Evolutionary conservation across 208 protist genomes (phyloP).

Genomic region (Crithidia sp.): DNA sequence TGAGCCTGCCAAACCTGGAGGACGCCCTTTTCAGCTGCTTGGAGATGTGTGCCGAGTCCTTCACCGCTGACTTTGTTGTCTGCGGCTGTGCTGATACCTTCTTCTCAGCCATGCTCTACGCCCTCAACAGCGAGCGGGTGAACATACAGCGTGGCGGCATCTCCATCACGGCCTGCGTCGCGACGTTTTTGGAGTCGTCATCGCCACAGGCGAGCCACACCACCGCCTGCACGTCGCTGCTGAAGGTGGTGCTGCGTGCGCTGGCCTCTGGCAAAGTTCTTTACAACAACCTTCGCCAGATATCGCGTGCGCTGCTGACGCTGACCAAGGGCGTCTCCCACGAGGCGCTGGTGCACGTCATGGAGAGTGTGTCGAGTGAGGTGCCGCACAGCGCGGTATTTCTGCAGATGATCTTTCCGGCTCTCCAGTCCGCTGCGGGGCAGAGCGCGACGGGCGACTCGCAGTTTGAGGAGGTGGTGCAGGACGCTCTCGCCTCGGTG

Average conservation of each 20-base stretch:
- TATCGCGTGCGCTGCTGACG: slow-evolving; percentile 34
- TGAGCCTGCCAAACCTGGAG: slow-evolving; percentile 59
- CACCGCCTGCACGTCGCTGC: slow-evolving; percentile 32
- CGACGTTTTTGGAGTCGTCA: slow-evolving; percentile 39
- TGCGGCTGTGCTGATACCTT: slow-evolving; percentile 54
- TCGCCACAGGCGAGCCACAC: slow-evolving; percentile 14
- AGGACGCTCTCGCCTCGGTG: slow-evolving; percentile 43
- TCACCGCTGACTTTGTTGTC: slow-evolving; percentile 58
- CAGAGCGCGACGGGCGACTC: slow-evolving; percentile 11
- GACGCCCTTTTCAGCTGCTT: slow-evolving; percentile 66
- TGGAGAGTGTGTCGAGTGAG: slow-evolving; percentile 27
- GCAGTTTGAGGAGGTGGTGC: slow-evolving; percentile 43
- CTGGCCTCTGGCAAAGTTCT: slow-evolving; percentile 34
- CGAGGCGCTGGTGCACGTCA: slow-evolving; percentile 12
- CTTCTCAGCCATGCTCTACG: slow-evolving; percentile 71
- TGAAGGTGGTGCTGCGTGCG: slow-evolving; percentile 36
- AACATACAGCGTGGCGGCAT: slow-evolving; percentile 72
- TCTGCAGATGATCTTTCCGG: slow-evolving; percentile 28
- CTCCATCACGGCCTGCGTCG: slow-evolving; percentile 50
- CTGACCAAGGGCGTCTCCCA: slow-evolving; percentile 21
- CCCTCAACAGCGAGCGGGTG: slow-evolving; percentile 49
- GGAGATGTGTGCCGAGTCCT: slow-evolving; percentile 71
- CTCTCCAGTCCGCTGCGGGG: slow-evolving; percentile 17
- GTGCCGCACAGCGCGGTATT: slow-evolving; percentile 22
- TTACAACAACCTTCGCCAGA: slow-evolving; percentile 32